Conservation (phyloP, 352 stramenopile genomes). For the Albugo laibachii region DNA sequence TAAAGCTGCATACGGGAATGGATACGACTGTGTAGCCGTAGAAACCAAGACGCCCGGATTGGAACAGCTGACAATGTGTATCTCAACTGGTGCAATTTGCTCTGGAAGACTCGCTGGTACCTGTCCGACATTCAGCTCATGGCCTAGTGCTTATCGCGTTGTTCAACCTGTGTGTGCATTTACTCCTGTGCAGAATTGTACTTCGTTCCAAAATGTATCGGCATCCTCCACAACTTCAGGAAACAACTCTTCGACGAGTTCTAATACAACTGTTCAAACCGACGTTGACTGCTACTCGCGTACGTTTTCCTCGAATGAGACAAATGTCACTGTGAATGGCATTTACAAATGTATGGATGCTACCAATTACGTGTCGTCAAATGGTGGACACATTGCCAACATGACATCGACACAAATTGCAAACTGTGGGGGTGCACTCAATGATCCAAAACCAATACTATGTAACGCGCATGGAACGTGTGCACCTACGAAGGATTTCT, state of each 20-base stretch:
- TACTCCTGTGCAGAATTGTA: conserved; percentile 34
- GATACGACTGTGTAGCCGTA: conserved; percentile 52
- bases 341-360: conserved; percentile 64
- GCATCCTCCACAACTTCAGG: conserved; percentile 8
- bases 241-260: conserved; percentile 7
- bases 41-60: conserved; percentile 30
- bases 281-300: conserved; percentile 39
- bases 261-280: conserved; percentile 7
- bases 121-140: conserved; percentile 55
- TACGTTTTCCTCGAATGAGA: conserved; percentile 30
- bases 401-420: conserved; percentile 31
- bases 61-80: conserved; percentile 47
- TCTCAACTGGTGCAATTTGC: conserved; percentile 34
- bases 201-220: conserved; percentile 24
- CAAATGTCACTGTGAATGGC: conserved; percentile 29
- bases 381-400: conserved; percentile 37
- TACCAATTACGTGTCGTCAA: conserved; percentile 28
- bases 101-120: conserved; percentile 32
- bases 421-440: conserved; percentile 28
- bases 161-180: conserved; percentile 59
- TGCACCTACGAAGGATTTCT: conserved; percentile 26
- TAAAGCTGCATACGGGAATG: conserved; percentile 17
- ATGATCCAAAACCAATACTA: conserved; percentile 12
- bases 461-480: conserved; percentile 59
- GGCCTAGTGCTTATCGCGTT: conserved; percentile 40